Base-by-base conservation (phyloP, 345 rosid species). In the Litchi chinensis region DNA sequence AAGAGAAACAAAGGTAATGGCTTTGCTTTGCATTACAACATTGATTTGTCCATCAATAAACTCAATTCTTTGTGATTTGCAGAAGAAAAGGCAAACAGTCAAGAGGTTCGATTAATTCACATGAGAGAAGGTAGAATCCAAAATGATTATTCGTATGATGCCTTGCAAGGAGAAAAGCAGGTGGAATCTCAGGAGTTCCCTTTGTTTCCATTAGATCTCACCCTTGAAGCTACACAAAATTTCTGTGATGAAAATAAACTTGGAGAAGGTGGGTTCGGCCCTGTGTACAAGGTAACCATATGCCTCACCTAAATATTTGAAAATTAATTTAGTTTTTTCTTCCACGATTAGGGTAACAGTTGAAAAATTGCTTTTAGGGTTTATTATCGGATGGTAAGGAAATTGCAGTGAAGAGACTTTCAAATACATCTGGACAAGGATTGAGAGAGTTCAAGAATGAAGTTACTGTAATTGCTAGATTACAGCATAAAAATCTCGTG, bases 231-330 rank as follows among this genome's bases (percentile, higher is more conserved):
- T 7, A 84, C 89, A 16, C 22, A 75, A 0, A 21, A 80, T 26
- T 84, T 86, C 40, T 65, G 76, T 28, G 21, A 66, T 16, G 85
- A 79, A 57, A 78, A 82, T 68, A 85, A 85, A 66, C 90, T 88
- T 10, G 90, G 88, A 57, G 86, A 86, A 82, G 90, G 90, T 0
- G 87, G 90, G 16, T 88, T 85, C 44, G 88, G 88, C 19, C 76
- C 88, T 5, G 88, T 85, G 12, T 88, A 82, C 79, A 85, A 86
- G 89, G 88, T 82, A 80, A 32, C 37, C 37, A 32, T 32, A 32
- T 32, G 37, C 37, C 37, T 32, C 37, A 32, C 37, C 2, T 32
- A 2, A 32, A 32, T 32, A 32, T 32, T 32, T 32, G 37, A 32
- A 3, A 32, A 32, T 32, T 32, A 32, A 32, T 1, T 32, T 1